A percentile compares a stretch with the other conserved stretches of the same genome.
Evolutionary conservation across 257 asterid species (phyloP).

Genomic region (Eustoma russellianum): DNA sequence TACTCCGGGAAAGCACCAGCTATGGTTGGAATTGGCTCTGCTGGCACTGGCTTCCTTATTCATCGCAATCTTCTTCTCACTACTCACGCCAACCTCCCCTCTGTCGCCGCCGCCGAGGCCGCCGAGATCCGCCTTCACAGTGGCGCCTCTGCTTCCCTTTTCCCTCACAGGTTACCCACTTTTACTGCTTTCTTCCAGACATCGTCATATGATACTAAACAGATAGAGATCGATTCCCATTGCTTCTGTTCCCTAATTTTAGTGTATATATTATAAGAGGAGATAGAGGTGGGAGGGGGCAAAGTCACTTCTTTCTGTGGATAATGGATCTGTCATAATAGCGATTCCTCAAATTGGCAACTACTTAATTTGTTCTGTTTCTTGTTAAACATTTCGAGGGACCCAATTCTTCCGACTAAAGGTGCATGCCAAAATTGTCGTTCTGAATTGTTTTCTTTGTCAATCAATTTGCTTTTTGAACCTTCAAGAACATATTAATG

Average conservation of each 20-base stretch:
- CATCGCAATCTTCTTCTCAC: constrained; percentile 94
- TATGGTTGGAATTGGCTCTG: constrained; percentile 50
- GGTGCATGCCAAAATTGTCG: too few species aligned
- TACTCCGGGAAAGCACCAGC: constrained; percentile 71
- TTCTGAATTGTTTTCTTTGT: too few species aligned
- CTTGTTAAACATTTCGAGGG: too few species aligned
- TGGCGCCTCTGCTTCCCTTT: constrained; percentile 61
- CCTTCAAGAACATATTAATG: too few species aligned
- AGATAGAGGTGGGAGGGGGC: neutral
- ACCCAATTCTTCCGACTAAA: too few species aligned
- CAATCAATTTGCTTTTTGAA: too few species aligned
- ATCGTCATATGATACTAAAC: neutral
- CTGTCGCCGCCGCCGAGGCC: constrained; percentile 75
- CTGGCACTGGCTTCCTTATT: constrained; percentile 83
- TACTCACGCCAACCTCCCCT: constrained; percentile 73
- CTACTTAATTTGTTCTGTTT: too few species aligned
- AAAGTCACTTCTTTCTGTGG: neutral
- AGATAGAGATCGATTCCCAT: too few species aligned
- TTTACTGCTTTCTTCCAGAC: neutral
- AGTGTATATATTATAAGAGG: neutral
- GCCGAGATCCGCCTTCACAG: constrained; percentile 91
- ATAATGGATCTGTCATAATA: too few species aligned
- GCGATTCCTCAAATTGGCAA: too few species aligned
- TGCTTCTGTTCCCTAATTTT: too few species aligned
- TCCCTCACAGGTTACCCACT: constrained; percentile 69